Evolutionary conservation across 352 stramenopile genomes (phyloP).

Genomic region (Phytophthora kernoviae): DNA sequence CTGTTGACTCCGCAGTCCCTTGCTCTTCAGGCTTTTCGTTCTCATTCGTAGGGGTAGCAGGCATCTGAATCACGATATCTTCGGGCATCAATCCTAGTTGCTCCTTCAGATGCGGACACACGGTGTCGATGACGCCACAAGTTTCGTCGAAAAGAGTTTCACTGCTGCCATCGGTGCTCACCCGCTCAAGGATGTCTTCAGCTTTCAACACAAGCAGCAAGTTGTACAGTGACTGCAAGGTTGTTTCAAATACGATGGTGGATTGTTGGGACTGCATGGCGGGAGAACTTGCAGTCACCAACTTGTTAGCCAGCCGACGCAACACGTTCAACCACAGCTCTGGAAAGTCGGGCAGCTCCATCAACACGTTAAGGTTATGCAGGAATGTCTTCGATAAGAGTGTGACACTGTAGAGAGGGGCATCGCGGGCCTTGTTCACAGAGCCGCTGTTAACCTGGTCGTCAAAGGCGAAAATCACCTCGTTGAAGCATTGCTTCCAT

Average conservation of each 20-base stretch:
- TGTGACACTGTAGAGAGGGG: slow-evolving; percentile 81
- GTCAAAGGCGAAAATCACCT: slow-evolving; percentile 90
- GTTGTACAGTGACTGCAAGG: slow-evolving; percentile 87
- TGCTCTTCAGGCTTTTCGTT: slow-evolving; percentile 21
- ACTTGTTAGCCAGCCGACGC: slow-evolving; percentile 71
- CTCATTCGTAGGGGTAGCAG: slow-evolving; percentile 6
- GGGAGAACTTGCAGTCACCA: slow-evolving; percentile 49
- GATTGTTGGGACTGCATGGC: slow-evolving; percentile 42
- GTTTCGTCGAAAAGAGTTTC: slow-evolving; percentile 74
- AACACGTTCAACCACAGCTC: slow-evolving; percentile 82
- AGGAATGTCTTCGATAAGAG: slow-evolving; percentile 88
- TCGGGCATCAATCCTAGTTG: slow-evolving; percentile 67
- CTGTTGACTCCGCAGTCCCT: not conserved
- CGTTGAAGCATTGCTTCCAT: slow-evolving; percentile 85
- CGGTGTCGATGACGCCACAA: slow-evolving; percentile 69
- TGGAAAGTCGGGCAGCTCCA: slow-evolving; percentile 67
- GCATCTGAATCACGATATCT: slow-evolving; percentile 23
- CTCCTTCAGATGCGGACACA: slow-evolving; percentile 80
- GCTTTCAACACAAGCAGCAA: slow-evolving; percentile 83
- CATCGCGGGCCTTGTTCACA: slow-evolving; percentile 63
- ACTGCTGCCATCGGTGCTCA: slow-evolving; percentile 42
- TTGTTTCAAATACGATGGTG: slow-evolving; percentile 83
- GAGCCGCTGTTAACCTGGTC: slow-evolving; percentile 73
- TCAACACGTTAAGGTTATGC: slow-evolving; percentile 79
- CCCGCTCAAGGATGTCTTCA: slow-evolving; percentile 71